Evolutionary conservation across 352 stramenopile genomes (phyloP).

Genomic region (Phytophthora colocasiae): DNA sequence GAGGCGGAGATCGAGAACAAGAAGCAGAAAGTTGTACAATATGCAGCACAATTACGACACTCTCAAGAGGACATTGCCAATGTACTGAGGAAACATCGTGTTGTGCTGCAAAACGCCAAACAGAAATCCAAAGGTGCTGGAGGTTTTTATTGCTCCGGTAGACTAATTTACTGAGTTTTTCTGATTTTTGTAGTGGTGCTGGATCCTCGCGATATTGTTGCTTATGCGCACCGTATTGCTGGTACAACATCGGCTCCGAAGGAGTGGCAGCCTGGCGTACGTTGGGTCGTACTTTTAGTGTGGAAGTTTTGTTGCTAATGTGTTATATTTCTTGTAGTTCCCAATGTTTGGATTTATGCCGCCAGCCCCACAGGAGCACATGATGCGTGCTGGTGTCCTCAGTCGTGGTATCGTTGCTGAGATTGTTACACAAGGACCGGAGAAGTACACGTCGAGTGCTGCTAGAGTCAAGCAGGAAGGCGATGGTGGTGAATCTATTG

Average conservation of each 20-base stretch:
- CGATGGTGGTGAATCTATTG: slow-evolving; percentile 27
- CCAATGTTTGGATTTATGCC: slow-evolving; percentile 90
- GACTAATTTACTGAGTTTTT: not conserved
- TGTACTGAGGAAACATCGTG: slow-evolving; percentile 74
- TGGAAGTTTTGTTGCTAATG: slow-evolving; percentile 1
- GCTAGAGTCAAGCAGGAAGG: slow-evolving; percentile 41
- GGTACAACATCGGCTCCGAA: slow-evolving; percentile 76
- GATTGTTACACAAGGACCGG: slow-evolving; percentile 74
- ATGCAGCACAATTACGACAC: slow-evolving; percentile 67
- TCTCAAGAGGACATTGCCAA: slow-evolving; percentile 75
- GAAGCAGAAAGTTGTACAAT: slow-evolving; percentile 71
- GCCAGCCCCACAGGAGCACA: slow-evolving; percentile 82
- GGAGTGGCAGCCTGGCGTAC: slow-evolving; percentile 81
- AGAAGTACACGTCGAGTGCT: slow-evolving; percentile 70
- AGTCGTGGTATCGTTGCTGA: slow-evolving; percentile 83
- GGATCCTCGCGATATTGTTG: slow-evolving; percentile 73
- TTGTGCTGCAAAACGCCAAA: slow-evolving; percentile 64
- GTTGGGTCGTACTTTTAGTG: slow-evolving; percentile 11
- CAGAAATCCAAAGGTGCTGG: slow-evolving; percentile 58
- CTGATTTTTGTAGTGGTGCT: slow-evolving; percentile 51
- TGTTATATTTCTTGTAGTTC: slow-evolving; percentile 45
- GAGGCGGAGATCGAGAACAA: slow-evolving; percentile 73
- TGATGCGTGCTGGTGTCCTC: slow-evolving; percentile 86
- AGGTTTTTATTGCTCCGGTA: not conserved
- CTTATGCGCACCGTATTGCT: slow-evolving; percentile 84